Conservation (phyloP, 1,284 basidiomycete genomes). For the Farysia itapuensis region DNA sequence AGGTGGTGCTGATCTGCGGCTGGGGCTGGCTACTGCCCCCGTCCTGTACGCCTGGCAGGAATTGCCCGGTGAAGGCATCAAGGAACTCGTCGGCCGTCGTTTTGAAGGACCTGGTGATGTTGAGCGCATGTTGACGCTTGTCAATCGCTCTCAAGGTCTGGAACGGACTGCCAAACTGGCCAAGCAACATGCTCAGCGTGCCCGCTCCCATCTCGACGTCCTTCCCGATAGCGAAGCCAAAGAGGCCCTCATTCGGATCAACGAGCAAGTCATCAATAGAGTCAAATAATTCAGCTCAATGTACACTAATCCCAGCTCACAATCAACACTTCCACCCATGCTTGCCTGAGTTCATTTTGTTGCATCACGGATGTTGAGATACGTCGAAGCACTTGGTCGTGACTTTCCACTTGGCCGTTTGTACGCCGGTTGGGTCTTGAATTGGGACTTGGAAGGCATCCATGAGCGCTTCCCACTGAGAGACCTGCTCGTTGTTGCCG, state of each 20-base stretch:
- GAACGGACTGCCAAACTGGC: conserved; percentile 52
- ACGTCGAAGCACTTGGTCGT: conserved; percentile 22
- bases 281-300: conserved; percentile 32
- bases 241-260: conserved; percentile 44
- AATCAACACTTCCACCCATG: too few relatives aligned
- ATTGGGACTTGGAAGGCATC: conserved; percentile 17
- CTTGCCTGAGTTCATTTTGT: too few relatives aligned
- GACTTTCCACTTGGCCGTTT: conserved; percentile 18
- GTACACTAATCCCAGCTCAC: too few relatives aligned
- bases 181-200: conserved; percentile 45
- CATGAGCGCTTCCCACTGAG: conserved; percentile 6
- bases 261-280: conserved; percentile 48
- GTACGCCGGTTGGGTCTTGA: conserved; percentile 10
- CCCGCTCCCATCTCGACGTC: conserved; percentile 29
- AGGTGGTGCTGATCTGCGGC: conserved; percentile 78
- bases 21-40: conserved; percentile 88
- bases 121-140: conserved; percentile 63
- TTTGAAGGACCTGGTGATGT: conserved; percentile 82
- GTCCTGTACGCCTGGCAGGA: conserved; percentile 94
- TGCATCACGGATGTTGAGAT: conserved; percentile 9
- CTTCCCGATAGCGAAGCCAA: conserved; percentile 49
- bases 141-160: conserved; percentile 43
- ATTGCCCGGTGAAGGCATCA: conserved; percentile 66
- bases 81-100: conserved; percentile 77
- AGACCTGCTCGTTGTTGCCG: conserved; percentile 8